Evolutionary conservation across 179 eudicot genomes (phyloP), one percentile per base, ranked within the genome.

Genomic region (Drosera spatulata): DNA sequence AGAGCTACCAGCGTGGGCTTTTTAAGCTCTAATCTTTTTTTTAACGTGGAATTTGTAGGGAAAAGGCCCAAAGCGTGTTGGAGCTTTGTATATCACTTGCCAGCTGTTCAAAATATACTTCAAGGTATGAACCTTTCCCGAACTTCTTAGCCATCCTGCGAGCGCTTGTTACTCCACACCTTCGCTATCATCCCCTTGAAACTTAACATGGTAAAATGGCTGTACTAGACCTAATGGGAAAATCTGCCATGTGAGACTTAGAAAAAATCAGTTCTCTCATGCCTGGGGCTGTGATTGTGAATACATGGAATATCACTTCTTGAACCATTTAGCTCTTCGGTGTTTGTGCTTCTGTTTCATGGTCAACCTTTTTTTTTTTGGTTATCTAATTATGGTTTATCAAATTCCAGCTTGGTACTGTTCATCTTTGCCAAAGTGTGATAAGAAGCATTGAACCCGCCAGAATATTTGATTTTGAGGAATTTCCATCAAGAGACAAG

Each of bases 381-480:
- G 0, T 43, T 43, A 4, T 7, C 45, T 4, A 43, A 4, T 43
- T 4, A 43, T 43, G 59, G 6, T 56, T 37, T 41, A 22, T 51
- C 58, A 58, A 47, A 14, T 56, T 61, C 70, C 85, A 86, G 95
- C 96, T 89, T 64, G 95, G 99, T 14, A 93, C 99, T 4, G 99
- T 93, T 62, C 81, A 93, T 68, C 86, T 93, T 46, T 93, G 99
- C 73, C 89, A 93, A 68, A 93, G 99, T 82, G 96, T 93, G 54
- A 93, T 89, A 65, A 75, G 99, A 80, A 93, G 99, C 73, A 93
- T 93, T 71, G 99, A 93, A 73, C 89, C 99, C 69, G 99, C 99
- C 59, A 91, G 96, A 43, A 89, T 89, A 64, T 93, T 93, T 74
- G 99, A 88, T 69, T 93, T 93, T 74, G 96, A 93, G 79, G 99